Base-by-base conservation (phyloP, 345 rosid species). In the Nephelium lappaceum region DNA sequence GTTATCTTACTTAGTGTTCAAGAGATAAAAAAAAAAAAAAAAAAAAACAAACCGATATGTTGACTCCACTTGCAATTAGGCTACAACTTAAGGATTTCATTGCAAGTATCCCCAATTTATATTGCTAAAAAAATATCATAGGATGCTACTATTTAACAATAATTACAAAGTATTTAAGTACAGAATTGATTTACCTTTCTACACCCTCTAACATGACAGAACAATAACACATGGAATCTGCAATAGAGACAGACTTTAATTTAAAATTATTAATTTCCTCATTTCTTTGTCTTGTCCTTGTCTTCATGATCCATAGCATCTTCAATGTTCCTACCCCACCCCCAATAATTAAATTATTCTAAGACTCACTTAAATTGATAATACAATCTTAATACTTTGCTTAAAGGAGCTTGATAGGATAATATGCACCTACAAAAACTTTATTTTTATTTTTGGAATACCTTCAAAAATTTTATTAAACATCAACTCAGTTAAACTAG, bases 281-380 rank as follows among this genome's bases (percentile, higher is more conserved):
- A n/a, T 23, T 65, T 71, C 77, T 67, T 74, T 84, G 81, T 86
- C 83, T 43, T 51, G 41, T 51, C 60, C 55, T 77, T 79, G 88
- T 78, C 87, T 73, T 68, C 71, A 12, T 69, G 16, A 79, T 73
- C 72, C 62, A 38, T 74, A 7, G 12, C 75, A 47, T 25, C 64
- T 36, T 72, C 78, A 75, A 55, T 77, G 66, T 47, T 69, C 58
- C 63, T 79, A 0, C 76, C 81, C 84, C 74, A 66, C 78, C 42
- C 43, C n/a, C 39, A 60, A 5, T 19, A 51, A 51, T 51, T 51
- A 8, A 14, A 51, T 51, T 51, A 51, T 51, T 5, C n/a, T 53
- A 2, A 51, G 18, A 51, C 57, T 51, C 18, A 51, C 57, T 14
- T 11, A 11, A 41, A 41, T 8, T 41, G 5, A 41, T 5, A 41